Evolutionary conservation across 2,329 filamentous ascomycete species (phyloP), one percentile per base, ranked within the genome.

Genomic region (Hymenoscyphus fructigenus): DNA sequence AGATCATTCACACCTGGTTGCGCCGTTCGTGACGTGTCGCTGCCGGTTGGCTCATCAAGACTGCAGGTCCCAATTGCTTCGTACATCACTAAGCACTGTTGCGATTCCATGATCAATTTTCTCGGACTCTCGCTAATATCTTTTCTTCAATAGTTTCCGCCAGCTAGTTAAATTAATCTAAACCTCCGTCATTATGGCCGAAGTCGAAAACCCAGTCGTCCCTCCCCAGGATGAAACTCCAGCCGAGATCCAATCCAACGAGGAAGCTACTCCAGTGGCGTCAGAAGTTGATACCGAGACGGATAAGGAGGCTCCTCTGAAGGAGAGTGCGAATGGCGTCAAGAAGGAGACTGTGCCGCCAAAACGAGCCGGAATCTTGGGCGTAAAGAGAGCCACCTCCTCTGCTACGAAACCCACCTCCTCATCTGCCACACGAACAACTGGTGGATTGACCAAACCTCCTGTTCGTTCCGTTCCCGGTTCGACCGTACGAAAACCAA

Each of bases 391-490:
- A 53, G 62, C 71, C 57, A 63, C 73, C 23, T 66, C 71, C 7
- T 69, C 73, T 55, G 47, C 47, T 12, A 65, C 70, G 3, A 74
- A 70, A 47, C 68, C 71, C 44, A 68, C 70, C 5, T 64, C 69
- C 34, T 70, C 74, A 23, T 73, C 74, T 53, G 60, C 71, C 50
- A 68, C 71, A 50, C 67, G 70, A 53, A 68, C 72, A 34, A 69
- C 71, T 34, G 71, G 72, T 57, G 74, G 73, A n/a, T 62, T 76
- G 28, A 75, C 71, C 64, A 77, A 76, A 62, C 75, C 75, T 55
- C 75, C 75, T 44, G 71, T 74, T 58, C 72, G 75, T 29, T 70
- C 74, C 23, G 63, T 67, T 20, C 50, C 69, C 61, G 71, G 66
- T 15, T 68, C 72, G 38, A 61, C 70, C 59, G 64, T 71, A 23